Base-by-base conservation (phyloP, 257 asterid species). In the Nyctanthes arbortristis region DNA sequence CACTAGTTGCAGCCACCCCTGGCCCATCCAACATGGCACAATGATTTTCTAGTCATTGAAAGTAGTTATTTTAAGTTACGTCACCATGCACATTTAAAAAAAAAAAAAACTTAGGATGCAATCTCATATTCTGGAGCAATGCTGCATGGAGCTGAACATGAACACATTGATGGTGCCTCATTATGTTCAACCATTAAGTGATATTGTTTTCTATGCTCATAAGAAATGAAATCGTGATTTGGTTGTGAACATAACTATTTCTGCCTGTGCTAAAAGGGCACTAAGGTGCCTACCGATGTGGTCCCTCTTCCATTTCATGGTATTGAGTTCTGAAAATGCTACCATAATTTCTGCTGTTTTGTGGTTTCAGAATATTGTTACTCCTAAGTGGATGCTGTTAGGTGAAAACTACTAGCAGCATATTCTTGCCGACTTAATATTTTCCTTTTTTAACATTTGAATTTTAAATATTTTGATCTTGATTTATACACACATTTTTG, bases 241-340 rank as follows among this genome's bases (percentile, higher is more conserved):
- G 49, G 55, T 27, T 30, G 60, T 68, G 30, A 54, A 35, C 43
- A 29, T 52, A 34, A 57, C 55, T 31, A 71, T 49, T 66, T 73
- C 29, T 24, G 16, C 30, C 28, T 52, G 49, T 66, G 66, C 72
- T 58, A 63, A 72, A 63, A 67, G 37, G 29, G 55, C 10, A 31
- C 10, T 66, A 61, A 73, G 63, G 54, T 47, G 76, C 62, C 77
- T 74, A 76, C 55, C 28, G 40, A 30, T 28, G 73, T 61, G 77
- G 74, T 78, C 79, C 76, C 74, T 69, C 58, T 49, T 65, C 59
- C 66, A 66, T 40, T 65, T 52, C 58, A 64, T 71, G 72, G 66
- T 66, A 68, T 45, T 70, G 76, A 68, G 71, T 62, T 28, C 78
- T 69, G 52, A 61, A 67, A 69, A 68, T 68, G 47, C 67, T 70